phyloP scores from a whole-genome alignment of 2,329 filamentous ascomycete genomes.

The Neopestalotiopsis sp. region DNA sequence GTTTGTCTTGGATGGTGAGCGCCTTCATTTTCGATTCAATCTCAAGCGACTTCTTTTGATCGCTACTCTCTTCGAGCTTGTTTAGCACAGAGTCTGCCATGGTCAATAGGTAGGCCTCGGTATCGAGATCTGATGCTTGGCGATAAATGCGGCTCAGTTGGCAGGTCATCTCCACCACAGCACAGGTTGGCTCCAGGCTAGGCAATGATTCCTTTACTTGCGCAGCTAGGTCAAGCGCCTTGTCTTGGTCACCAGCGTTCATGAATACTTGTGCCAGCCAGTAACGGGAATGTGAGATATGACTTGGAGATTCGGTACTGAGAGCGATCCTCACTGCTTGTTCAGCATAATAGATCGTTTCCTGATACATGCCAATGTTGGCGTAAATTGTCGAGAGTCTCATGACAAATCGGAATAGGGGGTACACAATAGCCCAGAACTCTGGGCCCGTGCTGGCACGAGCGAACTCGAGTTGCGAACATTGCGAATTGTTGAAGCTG shows the following conservation, averaged over 20 bases:
- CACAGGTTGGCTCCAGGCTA: slow-evolving; percentile 48
- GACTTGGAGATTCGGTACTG: slow-evolving; percentile 67
- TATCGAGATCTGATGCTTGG: slow-evolving; percentile 51
- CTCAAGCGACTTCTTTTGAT: slow-evolving; percentile 26
- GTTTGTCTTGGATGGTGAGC: slow-evolving; percentile 39
- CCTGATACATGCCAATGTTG: slow-evolving; percentile 84
- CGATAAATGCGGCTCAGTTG: slow-evolving; percentile 62
- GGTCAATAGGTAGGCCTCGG: slow-evolving; percentile 49
- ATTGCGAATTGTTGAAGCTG: slow-evolving; percentile 34
- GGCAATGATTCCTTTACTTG: slow-evolving; percentile 60
- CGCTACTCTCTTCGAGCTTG: slow-evolving; percentile 34
- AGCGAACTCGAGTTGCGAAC: slow-evolving; percentile 28
- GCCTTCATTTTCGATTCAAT: slow-evolving; percentile 45
- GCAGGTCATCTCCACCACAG: slow-evolving; percentile 55
- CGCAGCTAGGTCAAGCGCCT: slow-evolving; percentile 60
- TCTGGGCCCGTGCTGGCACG: slow-evolving; percentile 59
- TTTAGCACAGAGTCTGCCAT: slow-evolving; percentile 56
- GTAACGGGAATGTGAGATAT: slow-evolving; percentile 58
- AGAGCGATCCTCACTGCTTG: slow-evolving; percentile 80
- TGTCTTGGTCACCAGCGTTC: slow-evolving; percentile 63
- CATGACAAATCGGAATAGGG: slow-evolving; percentile 73
- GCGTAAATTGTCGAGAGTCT: slow-evolving; percentile 81
- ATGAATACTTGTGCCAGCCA: slow-evolving; percentile 62
- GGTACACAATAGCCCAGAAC: slow-evolving; percentile 81
- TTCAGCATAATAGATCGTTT: slow-evolving; percentile 87